These are phyloP conservation scores for Fusarium algeriense DNA, from an alignment of 2,329 filamentous ascomycete genomes.

Conservation along the genomic window DNA sequence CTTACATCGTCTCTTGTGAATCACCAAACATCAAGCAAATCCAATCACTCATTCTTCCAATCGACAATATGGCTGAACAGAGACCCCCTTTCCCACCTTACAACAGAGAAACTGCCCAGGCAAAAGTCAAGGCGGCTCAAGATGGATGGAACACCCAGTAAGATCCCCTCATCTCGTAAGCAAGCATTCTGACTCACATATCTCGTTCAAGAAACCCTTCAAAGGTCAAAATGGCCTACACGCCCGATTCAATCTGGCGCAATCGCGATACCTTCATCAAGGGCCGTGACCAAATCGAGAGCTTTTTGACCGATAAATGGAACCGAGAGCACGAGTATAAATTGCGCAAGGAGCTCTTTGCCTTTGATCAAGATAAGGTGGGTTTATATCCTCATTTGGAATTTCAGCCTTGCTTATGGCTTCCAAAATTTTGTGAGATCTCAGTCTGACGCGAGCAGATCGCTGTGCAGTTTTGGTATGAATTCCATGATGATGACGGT, in stretches of 20 bases:
- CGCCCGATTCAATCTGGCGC: constrained; percentile 81
- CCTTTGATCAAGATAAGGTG: constrained; percentile 76
- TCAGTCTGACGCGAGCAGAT: constrained; percentile 60
- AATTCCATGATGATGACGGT: constrained; percentile 76
- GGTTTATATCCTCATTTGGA: not conserved
- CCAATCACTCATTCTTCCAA: too few relatives aligned
- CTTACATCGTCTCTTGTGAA: not conserved
- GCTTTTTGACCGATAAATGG: constrained; percentile 81
- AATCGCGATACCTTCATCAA: constrained; percentile 78
- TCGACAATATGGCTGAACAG: constrained; percentile 29
- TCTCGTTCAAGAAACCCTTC: constrained; percentile 67
- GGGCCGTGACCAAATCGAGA: constrained; percentile 75
- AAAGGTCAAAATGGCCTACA: constrained; percentile 78
- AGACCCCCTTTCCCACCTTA: constrained; percentile 75
- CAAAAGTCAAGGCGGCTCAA: constrained; percentile 87
- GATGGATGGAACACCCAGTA: constrained; percentile 85
- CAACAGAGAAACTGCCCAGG: constrained; percentile 75
- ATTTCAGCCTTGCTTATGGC: accelerated
- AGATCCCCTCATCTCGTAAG: constrained; percentile 18
- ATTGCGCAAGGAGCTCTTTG: constrained; percentile 86
- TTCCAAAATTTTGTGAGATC: accelerated
- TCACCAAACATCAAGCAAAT: too few relatives aligned
- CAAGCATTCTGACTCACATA: not conserved
- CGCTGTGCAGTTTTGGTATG: constrained; percentile 92
- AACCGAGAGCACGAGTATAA: constrained; percentile 76